phyloP scores from a whole-genome alignment of 2,329 filamentous ascomycete species.

The Ophiognomonia clavigignenti-juglandacearum region DNA sequence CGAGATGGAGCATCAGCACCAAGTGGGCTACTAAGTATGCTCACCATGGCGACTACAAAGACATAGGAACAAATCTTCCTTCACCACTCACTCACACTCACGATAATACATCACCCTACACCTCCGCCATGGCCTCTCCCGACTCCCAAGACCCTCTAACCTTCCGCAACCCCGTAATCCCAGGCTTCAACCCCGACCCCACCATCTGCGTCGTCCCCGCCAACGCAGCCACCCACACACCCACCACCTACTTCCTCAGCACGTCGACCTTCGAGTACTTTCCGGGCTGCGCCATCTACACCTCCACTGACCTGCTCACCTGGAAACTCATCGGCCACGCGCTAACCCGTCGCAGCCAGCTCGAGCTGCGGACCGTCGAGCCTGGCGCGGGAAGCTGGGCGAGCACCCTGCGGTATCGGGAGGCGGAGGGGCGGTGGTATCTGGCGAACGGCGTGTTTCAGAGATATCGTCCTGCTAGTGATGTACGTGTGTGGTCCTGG shows the following conservation, averaged over 20 bases:
- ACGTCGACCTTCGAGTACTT: conserved; percentile 61
- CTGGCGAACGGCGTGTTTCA: conserved; percentile 41
- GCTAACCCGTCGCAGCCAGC: conserved; percentile 43
- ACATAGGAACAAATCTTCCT: too few relatives aligned
- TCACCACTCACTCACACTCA: background rate
- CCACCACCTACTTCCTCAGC: conserved; percentile 47
- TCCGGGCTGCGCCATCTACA: conserved; percentile 56
- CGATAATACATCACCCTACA: background rate
- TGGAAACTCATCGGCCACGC: conserved; percentile 50
- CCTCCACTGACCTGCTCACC: conserved; percentile 46
- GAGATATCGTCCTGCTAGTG: conserved; percentile 33
- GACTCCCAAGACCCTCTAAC: background rate
- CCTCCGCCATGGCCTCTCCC: background rate
- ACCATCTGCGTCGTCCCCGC: conserved; percentile 37
- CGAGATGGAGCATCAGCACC: conserved; percentile 11
- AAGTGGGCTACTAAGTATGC: background rate
- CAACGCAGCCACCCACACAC: conserved; percentile 13
- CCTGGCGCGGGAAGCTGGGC: conserved; percentile 47
- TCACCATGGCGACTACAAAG: too few relatives aligned
- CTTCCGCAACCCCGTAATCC: conserved; percentile 49
- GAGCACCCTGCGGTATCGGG: conserved; percentile 40
- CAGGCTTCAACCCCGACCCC: conserved; percentile 59
- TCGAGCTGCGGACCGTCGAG: conserved; percentile 47
- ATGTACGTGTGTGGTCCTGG: conserved; percentile 18
- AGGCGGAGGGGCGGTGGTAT: conserved; percentile 36